These are phyloP conservation scores for Papiliotrema terrestris DNA, from an alignment of 1,284 basidiomycete genomes.

Conservation along the genomic window DNA sequence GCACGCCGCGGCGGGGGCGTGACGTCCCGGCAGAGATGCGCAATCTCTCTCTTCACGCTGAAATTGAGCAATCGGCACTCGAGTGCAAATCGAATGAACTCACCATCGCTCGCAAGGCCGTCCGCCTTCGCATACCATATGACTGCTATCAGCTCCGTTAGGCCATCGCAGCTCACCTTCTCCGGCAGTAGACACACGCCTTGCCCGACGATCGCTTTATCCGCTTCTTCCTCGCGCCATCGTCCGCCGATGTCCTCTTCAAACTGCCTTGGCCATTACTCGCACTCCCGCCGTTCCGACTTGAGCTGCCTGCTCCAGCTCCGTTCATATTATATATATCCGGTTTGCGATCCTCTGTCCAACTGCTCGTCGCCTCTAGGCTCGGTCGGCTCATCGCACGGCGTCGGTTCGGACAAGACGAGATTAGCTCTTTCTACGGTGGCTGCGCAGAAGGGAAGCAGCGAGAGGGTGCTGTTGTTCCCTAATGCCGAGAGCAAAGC, in stretches of 20 bases:
- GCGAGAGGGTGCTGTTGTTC: no score
- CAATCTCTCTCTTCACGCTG: conserved; percentile 87
- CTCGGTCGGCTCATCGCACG: no score
- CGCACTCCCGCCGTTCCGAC: not conserved
- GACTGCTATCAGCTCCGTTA: conserved; percentile 23
- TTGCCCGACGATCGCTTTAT: conserved; percentile 55
- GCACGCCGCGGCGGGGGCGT: conserved; percentile 53
- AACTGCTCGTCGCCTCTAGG: not conserved
- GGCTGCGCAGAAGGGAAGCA: no score
- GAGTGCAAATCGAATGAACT: conserved; percentile 39
- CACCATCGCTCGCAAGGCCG: conserved; percentile 86
- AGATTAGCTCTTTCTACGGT: no score
- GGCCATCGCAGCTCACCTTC: conserved; percentile 57
- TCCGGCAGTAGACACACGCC: conserved; percentile 87
- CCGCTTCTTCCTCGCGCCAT: conserved; percentile 54
- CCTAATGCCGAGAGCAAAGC: no score
- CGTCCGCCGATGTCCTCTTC: not conserved
- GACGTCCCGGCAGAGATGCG: conserved; percentile 85
- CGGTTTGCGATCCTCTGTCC: not conserved
- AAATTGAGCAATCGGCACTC: conserved; percentile 3
- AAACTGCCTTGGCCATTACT: not conserved
- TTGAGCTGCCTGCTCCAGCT: no score
- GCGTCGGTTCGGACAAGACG: no score
- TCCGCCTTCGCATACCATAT: conserved; percentile 79
- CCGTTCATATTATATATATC: not conserved